Evolutionary conservation across 2,329 filamentous ascomycete genomes (phyloP).

Genomic region (Aphanocladium album): DNA sequence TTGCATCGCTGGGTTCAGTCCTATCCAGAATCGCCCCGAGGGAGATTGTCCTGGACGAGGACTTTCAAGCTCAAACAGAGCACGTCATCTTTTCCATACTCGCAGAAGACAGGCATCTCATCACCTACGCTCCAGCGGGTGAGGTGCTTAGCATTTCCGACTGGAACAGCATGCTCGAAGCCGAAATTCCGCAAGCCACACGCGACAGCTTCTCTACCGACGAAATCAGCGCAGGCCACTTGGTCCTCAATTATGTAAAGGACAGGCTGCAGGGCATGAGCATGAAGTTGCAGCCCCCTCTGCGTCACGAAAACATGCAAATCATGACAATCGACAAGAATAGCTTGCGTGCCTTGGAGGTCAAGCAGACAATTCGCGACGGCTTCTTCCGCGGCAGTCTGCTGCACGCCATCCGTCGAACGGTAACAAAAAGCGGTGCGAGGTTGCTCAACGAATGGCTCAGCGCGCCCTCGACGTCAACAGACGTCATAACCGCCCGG

Average conservation of each 20-base stretch:
- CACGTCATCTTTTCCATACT: conserved; percentile 63
- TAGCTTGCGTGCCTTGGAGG: conserved; percentile 82
- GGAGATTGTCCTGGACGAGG: conserved; percentile 75
- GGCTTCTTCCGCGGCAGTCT: conserved; percentile 75
- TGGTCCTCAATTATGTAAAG: conserved; percentile 80
- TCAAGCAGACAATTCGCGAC: conserved; percentile 80
- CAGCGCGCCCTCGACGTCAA: conserved; percentile 84
- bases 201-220: conserved; percentile 54
- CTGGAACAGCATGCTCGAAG: conserved; percentile 76
- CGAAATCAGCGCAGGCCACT: conserved; percentile 72
- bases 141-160: conserved; percentile 47
- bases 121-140: conserved; percentile 62
- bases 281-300: conserved; percentile 78
- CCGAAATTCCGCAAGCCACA: conserved; percentile 53
- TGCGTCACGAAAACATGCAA: conserved; percentile 66
- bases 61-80: conserved; percentile 51
- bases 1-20: conserved; percentile 69
- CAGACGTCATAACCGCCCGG: conserved; percentile 70
- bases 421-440: conserved; percentile 86
- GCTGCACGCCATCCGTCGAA: conserved; percentile 81
- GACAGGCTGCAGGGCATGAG: conserved; percentile 70
- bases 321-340: conserved; percentile 91
- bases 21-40: conserved; percentile 77
- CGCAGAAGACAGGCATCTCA: conserved; percentile 67
- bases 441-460: conserved; percentile 79